Evolutionary conservation across 257 asterid species (phyloP), one percentile per base, ranked within the genome.

Genomic region (Ilex asprella): DNA sequence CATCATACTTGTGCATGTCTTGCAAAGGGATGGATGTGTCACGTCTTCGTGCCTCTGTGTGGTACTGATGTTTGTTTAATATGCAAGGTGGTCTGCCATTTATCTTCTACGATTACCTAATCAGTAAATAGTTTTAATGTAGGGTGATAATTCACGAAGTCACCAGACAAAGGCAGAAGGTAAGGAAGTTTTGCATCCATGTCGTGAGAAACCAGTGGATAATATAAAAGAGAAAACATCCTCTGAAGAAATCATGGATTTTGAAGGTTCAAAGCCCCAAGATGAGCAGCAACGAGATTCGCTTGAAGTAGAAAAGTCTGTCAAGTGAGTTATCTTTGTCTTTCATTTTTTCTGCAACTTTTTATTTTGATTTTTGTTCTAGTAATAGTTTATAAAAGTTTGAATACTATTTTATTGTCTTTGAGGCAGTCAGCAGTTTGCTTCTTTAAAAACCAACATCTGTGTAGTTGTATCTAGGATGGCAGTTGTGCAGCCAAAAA

Each of bases 311-410:
- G 81, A 75, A 61, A 54, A 57, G 53, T 52, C 61, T 53, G 63
- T 63, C 55, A 79, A 91, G 96, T 88, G 75, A 70, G 55, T 27
- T 15, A 46, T 35, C 51, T 35, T 58, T 8, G 27, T 35, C 41
- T 35, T 35, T 8, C 41, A 35, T 56, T 39, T 44, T 15, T 50
- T 50, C 47, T 55, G 21, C 11, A 61, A 6, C 51, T 56, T 44
- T 39, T 49, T 59, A 10, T 60, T 7, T 12, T 13, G 68, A 47
- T 39, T 8, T 65, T 11, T 41, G 58, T 54, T 32, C 8, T 15
- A 27, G 11, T 63, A 16, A 27, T 12, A 14, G 5, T 39, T 39
- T 21, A 16, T 46, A 50, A 29, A 10, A 53, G 29, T 59, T 50
- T 64, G 62, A 50, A 56, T 64, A 9, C 53, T 50, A 44, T 58